Conservation (phyloP, 352 stramenopile genomes). For the Phytophthora capsici region DNA sequence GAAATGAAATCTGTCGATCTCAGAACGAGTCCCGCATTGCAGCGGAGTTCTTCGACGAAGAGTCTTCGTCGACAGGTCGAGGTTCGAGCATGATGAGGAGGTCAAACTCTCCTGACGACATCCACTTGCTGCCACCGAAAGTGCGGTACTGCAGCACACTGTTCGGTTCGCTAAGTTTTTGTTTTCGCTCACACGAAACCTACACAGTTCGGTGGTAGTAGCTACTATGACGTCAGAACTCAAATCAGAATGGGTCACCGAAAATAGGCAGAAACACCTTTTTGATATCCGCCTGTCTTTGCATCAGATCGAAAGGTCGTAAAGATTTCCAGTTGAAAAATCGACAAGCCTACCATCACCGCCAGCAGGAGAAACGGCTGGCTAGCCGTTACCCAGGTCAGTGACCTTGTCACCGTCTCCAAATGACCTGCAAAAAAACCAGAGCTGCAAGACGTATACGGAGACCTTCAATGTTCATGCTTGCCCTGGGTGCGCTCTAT, state of each 20-base stretch:
- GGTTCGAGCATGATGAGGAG: constrained; percentile 1
- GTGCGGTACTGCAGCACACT: neutral
- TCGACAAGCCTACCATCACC: constrained; percentile 18
- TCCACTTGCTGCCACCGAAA: constrained; percentile 19
- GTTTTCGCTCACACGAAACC: no score
- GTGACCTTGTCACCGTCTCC: no score
- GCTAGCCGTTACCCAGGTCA: constrained; percentile 14
- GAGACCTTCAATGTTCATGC: neutral
- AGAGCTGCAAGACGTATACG: neutral
- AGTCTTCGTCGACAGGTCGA: constrained; percentile 22
- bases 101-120: neutral
- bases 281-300: neutral
- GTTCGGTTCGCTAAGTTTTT: constrained; percentile 1
- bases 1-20: constrained; percentile 22
- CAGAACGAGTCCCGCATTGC: constrained; percentile 9
- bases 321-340: constrained; percentile 10
- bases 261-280: no score
- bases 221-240: constrained; percentile 17
- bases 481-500: constrained; percentile 1
- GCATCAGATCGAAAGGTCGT: constrained; percentile 18
- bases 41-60: neutral
- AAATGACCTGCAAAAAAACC: no score
- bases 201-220: constrained; percentile 21
- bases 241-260: no score
- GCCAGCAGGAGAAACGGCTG: constrained; percentile 8